These are phyloP conservation scores for Aschersonia sp. DNA, from an alignment of 2,329 filamentous ascomycete genomes.

Conservation along the genomic window DNA sequence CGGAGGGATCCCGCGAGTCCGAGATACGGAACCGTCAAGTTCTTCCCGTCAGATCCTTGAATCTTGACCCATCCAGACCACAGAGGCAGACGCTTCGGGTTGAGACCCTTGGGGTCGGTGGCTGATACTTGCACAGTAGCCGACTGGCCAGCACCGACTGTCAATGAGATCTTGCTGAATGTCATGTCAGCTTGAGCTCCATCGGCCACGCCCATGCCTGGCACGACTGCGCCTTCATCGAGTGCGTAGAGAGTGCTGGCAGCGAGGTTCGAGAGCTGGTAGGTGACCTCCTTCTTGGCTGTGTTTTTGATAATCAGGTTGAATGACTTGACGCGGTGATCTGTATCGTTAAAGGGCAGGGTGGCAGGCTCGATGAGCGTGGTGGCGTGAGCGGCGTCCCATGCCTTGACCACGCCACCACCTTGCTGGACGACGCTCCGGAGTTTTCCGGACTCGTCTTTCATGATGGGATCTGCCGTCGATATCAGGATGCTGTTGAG, in stretches of 20 bases:
- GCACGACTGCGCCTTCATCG: not conserved
- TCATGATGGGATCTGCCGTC: conserved; percentile 2
- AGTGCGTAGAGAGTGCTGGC: not conserved
- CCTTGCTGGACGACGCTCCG: conserved; percentile 22
- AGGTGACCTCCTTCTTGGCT: not conserved
- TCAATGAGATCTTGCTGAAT: conserved; percentile 2
- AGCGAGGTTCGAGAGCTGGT: conserved; percentile 1
- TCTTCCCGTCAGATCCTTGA: conserved; percentile 3
- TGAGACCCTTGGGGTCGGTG: not conserved
- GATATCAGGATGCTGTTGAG: conserved; percentile 2
- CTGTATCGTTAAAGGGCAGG: conserved; percentile 43
- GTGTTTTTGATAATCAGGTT: not conserved
- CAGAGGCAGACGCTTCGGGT: conserved; percentile 1
- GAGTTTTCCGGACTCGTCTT: not conserved
- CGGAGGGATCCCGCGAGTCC: conserved; percentile 3
- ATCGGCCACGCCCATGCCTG: not conserved
- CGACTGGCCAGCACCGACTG: conserved; percentile 1
- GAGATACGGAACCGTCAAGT: conserved; percentile 4
- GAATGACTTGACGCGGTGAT: not conserved
- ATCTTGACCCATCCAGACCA: conserved; percentile 6
- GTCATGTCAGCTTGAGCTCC: conserved; percentile 1
- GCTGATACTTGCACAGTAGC: conserved; percentile 1
- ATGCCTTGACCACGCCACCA: conserved; percentile 37
- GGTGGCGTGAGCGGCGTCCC: conserved; percentile 33
- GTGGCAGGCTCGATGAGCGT: conserved; percentile 32